These are phyloP conservation scores for Fraxinus excelsior DNA, from an alignment of 257 asterid genomes.

Conservation along the genomic window DNA sequence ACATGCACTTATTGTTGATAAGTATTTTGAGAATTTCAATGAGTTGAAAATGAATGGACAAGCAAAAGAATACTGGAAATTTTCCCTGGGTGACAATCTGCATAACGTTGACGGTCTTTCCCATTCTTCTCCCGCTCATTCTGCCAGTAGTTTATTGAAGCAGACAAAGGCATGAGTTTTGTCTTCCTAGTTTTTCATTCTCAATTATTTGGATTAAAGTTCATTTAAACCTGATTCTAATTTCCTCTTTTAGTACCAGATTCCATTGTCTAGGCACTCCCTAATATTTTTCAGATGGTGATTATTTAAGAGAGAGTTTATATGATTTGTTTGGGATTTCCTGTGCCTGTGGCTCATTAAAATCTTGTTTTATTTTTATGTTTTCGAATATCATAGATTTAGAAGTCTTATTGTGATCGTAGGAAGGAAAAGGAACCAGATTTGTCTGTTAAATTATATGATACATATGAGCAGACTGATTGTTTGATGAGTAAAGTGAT, in stretches of 20 bases:
- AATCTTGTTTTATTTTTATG: neutral
- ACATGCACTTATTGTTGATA: slow-evolving; percentile 34
- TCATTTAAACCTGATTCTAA: neutral
- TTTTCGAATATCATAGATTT: neutral
- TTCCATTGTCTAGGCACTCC: neutral
- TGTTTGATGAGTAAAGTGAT: neutral
- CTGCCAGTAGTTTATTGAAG: slow-evolving; percentile 30
- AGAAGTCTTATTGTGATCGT: neutral
- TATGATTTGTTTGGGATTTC: neutral
- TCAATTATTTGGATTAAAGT: neutral
- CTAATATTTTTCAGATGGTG: neutral
- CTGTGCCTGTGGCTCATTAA: neutral
- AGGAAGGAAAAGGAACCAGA: neutral
- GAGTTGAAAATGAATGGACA: slow-evolving; percentile 36
- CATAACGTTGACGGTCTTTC: slow-evolving; percentile 34
- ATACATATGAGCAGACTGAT: neutral
- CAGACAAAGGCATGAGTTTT: slow-evolving; percentile 38
- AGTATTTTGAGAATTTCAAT: slow-evolving; percentile 35
- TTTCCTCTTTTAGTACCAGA: neutral
- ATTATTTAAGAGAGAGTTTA: neutral
- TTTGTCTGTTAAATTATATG: neutral
- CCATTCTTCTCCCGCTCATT: slow-evolving; percentile 36
- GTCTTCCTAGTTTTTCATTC: slow-evolving; percentile 2
- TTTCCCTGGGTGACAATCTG: slow-evolving; percentile 28
- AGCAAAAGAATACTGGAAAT: slow-evolving; percentile 37